phyloP scores from a whole-genome alignment of 164 flowering plant species.

The Umbilicus rupestris region DNA sequence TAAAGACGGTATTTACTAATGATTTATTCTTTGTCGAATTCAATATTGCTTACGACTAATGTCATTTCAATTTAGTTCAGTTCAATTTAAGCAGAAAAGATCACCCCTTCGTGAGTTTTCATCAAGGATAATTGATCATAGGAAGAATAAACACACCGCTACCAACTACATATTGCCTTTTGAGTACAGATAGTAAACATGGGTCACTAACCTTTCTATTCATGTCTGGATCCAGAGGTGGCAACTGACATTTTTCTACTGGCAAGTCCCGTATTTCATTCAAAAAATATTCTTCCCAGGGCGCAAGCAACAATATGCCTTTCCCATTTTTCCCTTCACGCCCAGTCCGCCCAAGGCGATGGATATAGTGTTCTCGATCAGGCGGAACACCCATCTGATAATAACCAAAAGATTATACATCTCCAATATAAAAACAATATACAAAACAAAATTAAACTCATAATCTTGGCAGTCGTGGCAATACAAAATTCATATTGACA shows the following conservation, averaged over 20 bases:
- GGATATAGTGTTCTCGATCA: constrained; percentile 82
- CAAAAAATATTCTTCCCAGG: constrained; percentile 89
- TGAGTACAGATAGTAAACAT: neutral
- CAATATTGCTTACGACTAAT: too few species aligned
- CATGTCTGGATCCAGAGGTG: constrained; percentile 36
- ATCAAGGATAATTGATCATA: neutral
- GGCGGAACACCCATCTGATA: constrained; percentile 73
- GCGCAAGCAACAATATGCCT: constrained; percentile 84
- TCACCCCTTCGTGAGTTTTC: neutral
- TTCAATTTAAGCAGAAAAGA: neutral
- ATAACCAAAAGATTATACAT: neutral
- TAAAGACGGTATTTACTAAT: too few species aligned
- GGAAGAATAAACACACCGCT: neutral
- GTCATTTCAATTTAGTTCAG: neutral
- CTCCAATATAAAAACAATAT: neutral
- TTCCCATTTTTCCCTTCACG: constrained; percentile 89
- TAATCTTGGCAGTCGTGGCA: too few species aligned
- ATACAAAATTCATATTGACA: too few species aligned
- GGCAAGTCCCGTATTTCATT: constrained; percentile 74
- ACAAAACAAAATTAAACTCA: too few species aligned
- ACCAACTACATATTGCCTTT: neutral
- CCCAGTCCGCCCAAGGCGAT: constrained; percentile 92
- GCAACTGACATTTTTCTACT: constrained; percentile 43
- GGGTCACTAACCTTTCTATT: constrained; percentile 48
- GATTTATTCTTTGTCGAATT: too few species aligned